Evolutionary conservation across 1,139 yeast species (phyloP), one percentile per base, ranked within the genome.

Genomic region (Debaryomyces coudertii): DNA sequence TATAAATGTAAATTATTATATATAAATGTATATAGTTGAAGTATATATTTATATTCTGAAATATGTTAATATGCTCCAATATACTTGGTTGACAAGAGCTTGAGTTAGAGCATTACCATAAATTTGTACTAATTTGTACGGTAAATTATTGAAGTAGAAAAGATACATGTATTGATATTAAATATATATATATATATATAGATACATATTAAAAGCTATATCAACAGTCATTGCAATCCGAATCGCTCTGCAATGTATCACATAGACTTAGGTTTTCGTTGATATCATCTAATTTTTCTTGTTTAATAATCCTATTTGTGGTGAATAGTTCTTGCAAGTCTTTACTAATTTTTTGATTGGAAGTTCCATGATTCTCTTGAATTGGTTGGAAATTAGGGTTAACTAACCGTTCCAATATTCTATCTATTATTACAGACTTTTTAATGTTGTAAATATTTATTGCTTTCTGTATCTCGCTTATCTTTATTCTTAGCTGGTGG

Each of bases 391-490:
- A 8, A 12, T 12, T n/a, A 2, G 27, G 5, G 16, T 11, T 12
- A 9, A 28, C 28, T 20, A 38, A 20, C 6, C 22, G 12, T 12
- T 35, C 22, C 16, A 29, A 14, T n/a, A 36, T 28, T 8, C 30
- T 34, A n/a, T 42, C 40, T 27, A 42, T 42, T 3, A 42, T 29
- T 11, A 25, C 20, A 2, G 36, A 34, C 22, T 35, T 35, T 16
- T 28, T 42, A 6, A 36, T 38, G 12, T 42, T 42, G 40, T 36
- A 42, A 12, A 42, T 27, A 15, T 36, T 36, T n/a, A 42, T 35
- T 3, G 38, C 23, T 29, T 42, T 42, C 28, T 42, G 40, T 7
- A 36, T 29, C 18, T 42, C 44, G 15, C 36, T 35, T 15, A 42
- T 20, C 15, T 36, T 34, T 20, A 20, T 36, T 7, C 20, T 36